A percentile compares a stretch with the other conserved stretches of the same genome.
phyloP scores from a whole-genome alignment of 129 eudicot genomes.

The Logfia minima region DNA sequence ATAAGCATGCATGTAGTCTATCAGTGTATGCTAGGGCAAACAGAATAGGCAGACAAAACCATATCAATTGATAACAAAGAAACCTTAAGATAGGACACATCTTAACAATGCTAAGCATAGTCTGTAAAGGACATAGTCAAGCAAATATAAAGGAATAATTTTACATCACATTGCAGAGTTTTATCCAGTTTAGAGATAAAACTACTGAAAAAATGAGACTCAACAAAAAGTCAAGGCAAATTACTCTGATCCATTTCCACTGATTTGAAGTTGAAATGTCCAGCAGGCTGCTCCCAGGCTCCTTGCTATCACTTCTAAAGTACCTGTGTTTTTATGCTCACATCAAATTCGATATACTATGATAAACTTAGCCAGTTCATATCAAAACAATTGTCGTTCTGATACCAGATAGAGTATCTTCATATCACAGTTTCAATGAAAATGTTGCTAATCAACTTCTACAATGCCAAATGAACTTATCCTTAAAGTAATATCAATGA shows the following conservation, averaged over 20 bases:
- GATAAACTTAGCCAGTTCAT: constrained; percentile 12
- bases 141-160: constrained; percentile 3
- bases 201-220: background rate
- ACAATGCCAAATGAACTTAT: background rate
- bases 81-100: background rate
- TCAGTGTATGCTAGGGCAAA: background rate
- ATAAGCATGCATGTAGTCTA: constrained; percentile 13
- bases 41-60: constrained; percentile 4
- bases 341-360: constrained; percentile 6
- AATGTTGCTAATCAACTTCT: constrained; percentile 15
- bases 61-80: background rate
- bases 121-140: background rate
- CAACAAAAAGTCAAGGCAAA: constrained; percentile 13
- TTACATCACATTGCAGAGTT: background rate
- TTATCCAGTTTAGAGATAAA: constrained; percentile 18
- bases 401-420: background rate
- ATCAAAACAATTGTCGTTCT: background rate
- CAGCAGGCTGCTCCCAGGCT: constrained; percentile 17
- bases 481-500: background rate
- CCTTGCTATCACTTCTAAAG: background rate
- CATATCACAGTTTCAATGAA: background rate
- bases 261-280: constrained; percentile 27
- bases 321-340: background rate
- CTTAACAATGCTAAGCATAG: background rate
- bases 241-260: constrained; percentile 42